Evolutionary conservation across 2,329 filamentous ascomycete genomes (phyloP).

Genomic region (Graphilbum sp.): DNA sequence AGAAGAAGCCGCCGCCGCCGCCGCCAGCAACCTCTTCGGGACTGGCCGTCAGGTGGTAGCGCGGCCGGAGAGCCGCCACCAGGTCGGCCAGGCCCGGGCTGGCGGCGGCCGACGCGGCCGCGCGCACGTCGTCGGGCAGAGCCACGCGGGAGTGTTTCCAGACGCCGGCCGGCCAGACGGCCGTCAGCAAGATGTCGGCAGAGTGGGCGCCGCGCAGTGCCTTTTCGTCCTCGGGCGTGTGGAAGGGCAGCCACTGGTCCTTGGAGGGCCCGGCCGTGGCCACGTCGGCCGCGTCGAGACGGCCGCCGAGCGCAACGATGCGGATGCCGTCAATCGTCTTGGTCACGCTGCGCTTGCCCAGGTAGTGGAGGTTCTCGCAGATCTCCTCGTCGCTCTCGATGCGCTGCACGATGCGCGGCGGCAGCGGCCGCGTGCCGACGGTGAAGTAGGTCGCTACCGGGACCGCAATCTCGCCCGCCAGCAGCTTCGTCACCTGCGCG

Average conservation of each 20-base stretch:
- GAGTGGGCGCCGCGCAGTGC: slow-evolving; percentile 58
- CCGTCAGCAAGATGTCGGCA: slow-evolving; percentile 76
- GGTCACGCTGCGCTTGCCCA: slow-evolving; percentile 72
- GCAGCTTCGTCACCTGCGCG: slow-evolving; percentile 42
- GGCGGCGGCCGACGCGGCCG: slow-evolving; percentile 32
- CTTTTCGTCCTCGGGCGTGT: slow-evolving; percentile 62
- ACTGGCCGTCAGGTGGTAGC: slow-evolving; percentile 62
- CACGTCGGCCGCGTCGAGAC: slow-evolving; percentile 32
- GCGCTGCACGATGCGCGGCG: slow-evolving; percentile 50
- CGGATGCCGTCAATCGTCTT: slow-evolving; percentile 82
- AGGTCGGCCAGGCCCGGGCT: slow-evolving; percentile 63
- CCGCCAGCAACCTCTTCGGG: slow-evolving; percentile 14
- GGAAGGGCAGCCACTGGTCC: slow-evolving; percentile 61
- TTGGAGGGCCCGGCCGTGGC: slow-evolving; percentile 36
- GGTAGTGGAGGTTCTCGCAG: slow-evolving; percentile 78
- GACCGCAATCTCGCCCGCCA: slow-evolving; percentile 56
- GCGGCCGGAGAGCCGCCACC: slow-evolving; percentile 64
- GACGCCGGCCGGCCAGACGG: slow-evolving; percentile 67
- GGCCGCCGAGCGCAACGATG: slow-evolving; percentile 74
- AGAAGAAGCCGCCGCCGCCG: slow-evolving; percentile 40
- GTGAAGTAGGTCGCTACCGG: slow-evolving; percentile 86
- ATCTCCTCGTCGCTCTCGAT: slow-evolving; percentile 34
- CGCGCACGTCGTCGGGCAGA: slow-evolving; percentile 23
- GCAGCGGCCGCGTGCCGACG: slow-evolving; percentile 57
- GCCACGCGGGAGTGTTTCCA: slow-evolving; percentile 49